Evolutionary conservation across 257 asterid genomes (phyloP).

Genomic region (Solanum clarkiae): DNA sequence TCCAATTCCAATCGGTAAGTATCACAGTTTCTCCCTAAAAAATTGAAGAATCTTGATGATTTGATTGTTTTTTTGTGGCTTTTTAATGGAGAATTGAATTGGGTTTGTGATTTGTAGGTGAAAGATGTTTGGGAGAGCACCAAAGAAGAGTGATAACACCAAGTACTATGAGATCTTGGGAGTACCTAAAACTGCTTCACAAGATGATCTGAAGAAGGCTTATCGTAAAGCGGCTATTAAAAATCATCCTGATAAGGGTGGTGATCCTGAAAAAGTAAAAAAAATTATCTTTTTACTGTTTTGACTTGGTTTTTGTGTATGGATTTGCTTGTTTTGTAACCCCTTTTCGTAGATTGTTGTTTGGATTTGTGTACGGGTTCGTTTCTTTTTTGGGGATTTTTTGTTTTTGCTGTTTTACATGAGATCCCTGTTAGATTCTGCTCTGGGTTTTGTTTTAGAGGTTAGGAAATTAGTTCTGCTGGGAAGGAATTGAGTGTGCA

Average conservation of each 20-base stretch:
- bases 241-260: slow-evolving; percentile 15
- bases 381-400: neutral
- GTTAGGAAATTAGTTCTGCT: neutral
- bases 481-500: neutral
- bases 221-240: slow-evolving; percentile 8
- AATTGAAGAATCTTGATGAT: neutral
- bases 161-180: slow-evolving; percentile 12
- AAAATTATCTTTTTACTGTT: neutral
- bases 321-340: neutral
- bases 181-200: slow-evolving; percentile 4
- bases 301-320: neutral
- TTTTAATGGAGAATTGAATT: neutral
- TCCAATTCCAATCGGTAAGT: neutral
- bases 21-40: neutral
- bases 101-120: neutral
- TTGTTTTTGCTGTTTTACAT: neutral
- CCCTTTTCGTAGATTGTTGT: neutral
- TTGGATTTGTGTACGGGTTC: neutral
- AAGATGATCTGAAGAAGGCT: slow-evolving; percentile 11
- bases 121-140: slow-evolving; percentile 13
- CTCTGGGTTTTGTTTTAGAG: neutral
- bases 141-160: slow-evolving; percentile 12
- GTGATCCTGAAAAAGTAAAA: slow-evolving; percentile 13
- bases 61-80: neutral
- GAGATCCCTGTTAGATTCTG: neutral